phyloP scores from a whole-genome alignment of 2,329 filamentous ascomycete species.

The Cladophialophora yegresii region DNA sequence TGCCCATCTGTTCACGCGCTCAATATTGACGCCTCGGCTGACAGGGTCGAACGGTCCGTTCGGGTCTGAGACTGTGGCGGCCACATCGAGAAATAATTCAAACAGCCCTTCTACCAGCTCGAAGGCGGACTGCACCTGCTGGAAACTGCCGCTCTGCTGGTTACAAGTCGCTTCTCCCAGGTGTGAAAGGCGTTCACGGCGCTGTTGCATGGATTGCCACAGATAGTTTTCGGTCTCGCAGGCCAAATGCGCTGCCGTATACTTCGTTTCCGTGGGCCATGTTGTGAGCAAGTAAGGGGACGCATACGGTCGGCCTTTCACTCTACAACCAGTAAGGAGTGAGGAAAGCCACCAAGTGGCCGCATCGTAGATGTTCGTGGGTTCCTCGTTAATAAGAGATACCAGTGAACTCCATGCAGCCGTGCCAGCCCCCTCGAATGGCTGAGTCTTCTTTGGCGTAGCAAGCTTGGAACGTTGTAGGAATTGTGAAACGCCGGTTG shows the following conservation, averaged over 20 bases:
- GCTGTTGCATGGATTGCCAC: slow-evolving; percentile 41
- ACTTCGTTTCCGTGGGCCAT: slow-evolving; percentile 60
- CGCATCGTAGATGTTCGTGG: slow-evolving; percentile 54
- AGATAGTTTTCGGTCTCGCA: slow-evolving; percentile 58
- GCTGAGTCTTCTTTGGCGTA: slow-evolving; percentile 44
- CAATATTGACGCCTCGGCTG: slow-evolving; percentile 57
- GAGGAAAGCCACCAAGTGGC: slow-evolving; percentile 57
- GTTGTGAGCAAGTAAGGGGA: slow-evolving; percentile 57
- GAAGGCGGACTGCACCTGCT: slow-evolving; percentile 20
- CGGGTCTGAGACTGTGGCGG: slow-evolving; percentile 63
- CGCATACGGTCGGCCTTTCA: slow-evolving; percentile 26
- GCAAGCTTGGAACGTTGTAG: slow-evolving; percentile 58
- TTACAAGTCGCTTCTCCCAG: slow-evolving; percentile 1
- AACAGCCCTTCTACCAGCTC: slow-evolving; percentile 58
- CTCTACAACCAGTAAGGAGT: slow-evolving; percentile 43
- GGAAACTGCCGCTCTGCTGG: neutral
- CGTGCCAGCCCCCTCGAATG: slow-evolving; percentile 46
- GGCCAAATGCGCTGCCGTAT: slow-evolving; percentile 56
- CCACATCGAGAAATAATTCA: slow-evolving; percentile 68
- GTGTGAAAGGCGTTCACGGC: slow-evolving; percentile 41
- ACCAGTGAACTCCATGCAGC: slow-evolving; percentile 47
- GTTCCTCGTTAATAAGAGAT: slow-evolving; percentile 49
- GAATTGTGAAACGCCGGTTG: slow-evolving; percentile 56
- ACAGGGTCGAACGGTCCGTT: slow-evolving; percentile 57
- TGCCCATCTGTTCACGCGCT: slow-evolving; percentile 63